Base-by-base conservation (phyloP, 1,284 basidiomycete genomes). In the Boletus mariae region DNA sequence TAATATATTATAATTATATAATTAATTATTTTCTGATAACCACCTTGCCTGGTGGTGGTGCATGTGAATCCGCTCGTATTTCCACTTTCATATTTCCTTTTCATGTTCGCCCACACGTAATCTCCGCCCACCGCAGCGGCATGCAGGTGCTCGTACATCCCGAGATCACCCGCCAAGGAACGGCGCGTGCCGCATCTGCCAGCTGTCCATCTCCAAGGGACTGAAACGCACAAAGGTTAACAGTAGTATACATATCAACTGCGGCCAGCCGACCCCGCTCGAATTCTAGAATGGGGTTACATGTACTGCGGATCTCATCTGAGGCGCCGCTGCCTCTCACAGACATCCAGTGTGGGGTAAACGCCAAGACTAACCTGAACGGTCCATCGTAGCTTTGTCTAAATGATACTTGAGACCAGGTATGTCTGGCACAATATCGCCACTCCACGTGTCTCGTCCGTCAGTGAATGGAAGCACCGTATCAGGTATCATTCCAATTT, bases 351-450 rank as follows among this genome's bases (percentile, higher is more conserved):
- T 65, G 62, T 40, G 62, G 62, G 62, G 62, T 66, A 63, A 51
- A 44, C n/a, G 25, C 20, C 20, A 20, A 20, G 20, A 20, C 17
- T 20, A 20, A 1, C 17, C 17, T 20, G 17, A 20, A 20, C 20
- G 20, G 20, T 20, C 20, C 20, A 20, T 20, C 20, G 20, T 20
- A 20, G 20, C 20, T 20, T 20, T 20, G 20, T 20, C 32, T 6
- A 35, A 28, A 35, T 35, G 32, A 10, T 15, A n/a, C 15, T 38
- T 28, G 8, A 31, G 38, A 5, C 38, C 38, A 40, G 20, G 17
- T 10, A 9, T 6, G 34, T 35, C 31, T 31, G 11, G 11, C n/a
- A 37, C 13, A 34, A 34, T 84, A 20, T 20, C 17, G 84, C 25
- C 70, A 63, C 70, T 73, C 35, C 25, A 32, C 32, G 42, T 45